Evolutionary conservation across 2,329 filamentous ascomycete genomes (phyloP), one percentile per base, ranked within the genome.

Genomic region (Hortaea werneckii): DNA sequence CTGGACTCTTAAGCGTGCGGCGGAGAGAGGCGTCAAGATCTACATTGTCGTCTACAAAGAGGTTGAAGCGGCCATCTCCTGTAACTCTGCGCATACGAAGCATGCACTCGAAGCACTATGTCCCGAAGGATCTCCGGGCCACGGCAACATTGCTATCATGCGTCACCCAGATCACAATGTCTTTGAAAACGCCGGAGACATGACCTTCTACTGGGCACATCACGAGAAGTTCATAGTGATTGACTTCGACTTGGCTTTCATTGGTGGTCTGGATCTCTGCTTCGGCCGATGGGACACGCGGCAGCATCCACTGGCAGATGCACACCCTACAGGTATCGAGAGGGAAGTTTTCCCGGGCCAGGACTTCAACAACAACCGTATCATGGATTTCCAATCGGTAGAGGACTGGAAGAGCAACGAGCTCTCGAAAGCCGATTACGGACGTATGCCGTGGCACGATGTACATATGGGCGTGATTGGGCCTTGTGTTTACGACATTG

Each of bases 391-490:
- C 63, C 77, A 95, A 57, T 84, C 83, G 29, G 92, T 96, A 1
- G 66, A 85, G 29, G 83, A 95, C 60, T 96, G 90, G 90, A 87
- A 92, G 65, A 79, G 83, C 42, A 96, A 98, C 54, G 87, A 95
- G 63, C 72, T 96, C 11, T 87, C 82, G 65, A 96, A 96, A 67
- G 81, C 84, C 3, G 87, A 95, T 41, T 94, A 83, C 57, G 89
- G 89, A 6, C 83, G 92, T 29, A 96, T 98, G 92, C 90, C 90
- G 0, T 98, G 92, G 92, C 89, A 96, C 61, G 92, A 98, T 63
- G 88, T 95, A 3, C 77, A 86, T 7, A 94, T 96, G 85, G 88
- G 84, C 9, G 57, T 95, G n/a, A 78, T 92, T 47, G 90, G 92
- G 0, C 87, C 89, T 12, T 86, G 82, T 53, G 86, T 95, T 8